Evolutionary conservation across 352 stramenopile species (phyloP).

Genomic region (Peronospora farinosa): DNA sequence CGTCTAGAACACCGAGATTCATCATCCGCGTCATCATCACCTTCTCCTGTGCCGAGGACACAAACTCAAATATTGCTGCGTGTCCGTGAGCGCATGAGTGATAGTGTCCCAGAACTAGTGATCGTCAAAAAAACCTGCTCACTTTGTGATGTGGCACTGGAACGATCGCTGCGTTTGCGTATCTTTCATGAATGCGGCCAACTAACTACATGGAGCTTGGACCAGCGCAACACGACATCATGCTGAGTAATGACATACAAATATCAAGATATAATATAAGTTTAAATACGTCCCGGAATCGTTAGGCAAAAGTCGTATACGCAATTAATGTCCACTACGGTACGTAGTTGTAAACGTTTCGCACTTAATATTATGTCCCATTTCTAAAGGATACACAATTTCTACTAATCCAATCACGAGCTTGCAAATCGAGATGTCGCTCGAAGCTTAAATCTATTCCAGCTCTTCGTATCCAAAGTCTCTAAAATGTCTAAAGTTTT

Average conservation of each 20-base stretch:
- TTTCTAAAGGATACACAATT: too few species aligned
- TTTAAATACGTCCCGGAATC: conserved; percentile 52
- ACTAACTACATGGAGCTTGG: conserved; percentile 52
- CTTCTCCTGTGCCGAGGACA: conserved; percentile 10
- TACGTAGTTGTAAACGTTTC: too few species aligned
- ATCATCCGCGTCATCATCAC: conserved; percentile 10
- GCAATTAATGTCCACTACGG: neutral
- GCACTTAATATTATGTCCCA: too few species aligned
- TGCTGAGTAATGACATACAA: conserved; percentile 39
- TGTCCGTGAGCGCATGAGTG: conserved; percentile 41
- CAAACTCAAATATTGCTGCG: conserved; percentile 53
- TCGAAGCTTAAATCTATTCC: neutral
- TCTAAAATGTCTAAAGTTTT: conserved; percentile 32
- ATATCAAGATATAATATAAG: conserved; percentile 6
- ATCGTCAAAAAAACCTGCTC: conserved; percentile 52
- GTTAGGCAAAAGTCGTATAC: conserved; percentile 87
- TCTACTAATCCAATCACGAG: too few species aligned
- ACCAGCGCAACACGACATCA: conserved; percentile 68
- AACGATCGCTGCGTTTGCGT: conserved; percentile 49
- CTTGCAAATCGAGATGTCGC: too few species aligned
- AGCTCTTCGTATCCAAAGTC: neutral
- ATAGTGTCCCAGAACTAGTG: conserved; percentile 52
- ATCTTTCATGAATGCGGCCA: conserved; percentile 31
- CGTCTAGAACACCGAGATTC: conserved; percentile 5
- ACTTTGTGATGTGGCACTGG: conserved; percentile 55